Percentiles rank a stretch among this genome's conserved stretches.
Conservation (phyloP, 2,329 filamentous ascomycete species). For the Colletotrichum incanum region DNA sequence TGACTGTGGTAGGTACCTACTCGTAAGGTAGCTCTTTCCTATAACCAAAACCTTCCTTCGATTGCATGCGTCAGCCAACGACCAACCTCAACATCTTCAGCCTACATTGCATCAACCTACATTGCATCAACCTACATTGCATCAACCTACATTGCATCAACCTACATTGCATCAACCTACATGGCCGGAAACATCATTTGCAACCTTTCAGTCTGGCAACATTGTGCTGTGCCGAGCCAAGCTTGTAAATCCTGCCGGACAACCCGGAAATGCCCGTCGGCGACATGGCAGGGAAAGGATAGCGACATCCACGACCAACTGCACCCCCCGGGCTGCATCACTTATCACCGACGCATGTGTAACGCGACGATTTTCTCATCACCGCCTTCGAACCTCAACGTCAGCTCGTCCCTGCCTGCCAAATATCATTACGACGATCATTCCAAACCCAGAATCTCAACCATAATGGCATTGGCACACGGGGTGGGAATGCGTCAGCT, state of each 20-base stretch:
- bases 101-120: not conserved
- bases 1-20: not conserved
- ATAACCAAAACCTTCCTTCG: not conserved
- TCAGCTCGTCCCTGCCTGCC: not conserved
- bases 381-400: not conserved
- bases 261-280: not conserved
- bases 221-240: not conserved
- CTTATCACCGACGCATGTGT: conserved; percentile 8
- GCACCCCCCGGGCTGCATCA: not conserved
- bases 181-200: not conserved
- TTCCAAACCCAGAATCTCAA: not conserved
- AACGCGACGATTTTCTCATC: conserved; percentile 16
- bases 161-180: not conserved
- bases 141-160: not conserved
- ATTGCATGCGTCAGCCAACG: not conserved
- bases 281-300: not conserved
- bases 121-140: not conserved
- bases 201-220: not conserved
- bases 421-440: not conserved
- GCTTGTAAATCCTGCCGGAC: not conserved
- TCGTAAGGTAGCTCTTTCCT: not conserved
- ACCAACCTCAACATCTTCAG: not conserved
- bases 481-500: conserved; percentile 23
- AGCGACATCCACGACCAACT: not conserved
- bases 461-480: not conserved